Percentiles rank a stretch among this genome's conserved stretches.
Evolutionary conservation across 352 stramenopile species (phyloP).

Genomic region (Peronosclerospora sorghi): DNA sequence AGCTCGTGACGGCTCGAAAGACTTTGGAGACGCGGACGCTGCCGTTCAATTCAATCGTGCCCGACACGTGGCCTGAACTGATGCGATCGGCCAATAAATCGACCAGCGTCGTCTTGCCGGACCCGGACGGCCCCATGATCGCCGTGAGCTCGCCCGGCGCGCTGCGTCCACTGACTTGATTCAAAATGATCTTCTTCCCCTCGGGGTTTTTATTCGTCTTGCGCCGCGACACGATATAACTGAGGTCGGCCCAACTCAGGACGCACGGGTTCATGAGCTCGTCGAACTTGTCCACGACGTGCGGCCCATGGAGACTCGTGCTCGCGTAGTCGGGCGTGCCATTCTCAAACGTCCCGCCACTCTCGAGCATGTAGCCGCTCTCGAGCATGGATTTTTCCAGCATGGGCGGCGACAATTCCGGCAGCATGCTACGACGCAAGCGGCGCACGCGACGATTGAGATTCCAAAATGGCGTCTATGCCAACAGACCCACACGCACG

Average conservation of each 20-base stretch:
- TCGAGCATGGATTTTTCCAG: conserved; percentile 11
- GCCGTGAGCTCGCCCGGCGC: conserved; percentile 43
- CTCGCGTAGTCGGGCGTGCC: conserved; percentile 5
- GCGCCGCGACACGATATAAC: not conserved
- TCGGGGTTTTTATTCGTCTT: not conserved
- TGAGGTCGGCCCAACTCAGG: conserved; percentile 7
- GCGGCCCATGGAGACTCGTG: conserved; percentile 10
- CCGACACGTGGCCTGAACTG: conserved; percentile 28
- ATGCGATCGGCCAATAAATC: conserved; percentile 55
- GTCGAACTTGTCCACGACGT: conserved; percentile 13
- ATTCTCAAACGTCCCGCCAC: too few relatives aligned
- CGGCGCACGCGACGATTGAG: too few relatives aligned
- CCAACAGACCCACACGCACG: too few relatives aligned
- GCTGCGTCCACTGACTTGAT: conserved; percentile 37
- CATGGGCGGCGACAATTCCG: conserved; percentile 15
- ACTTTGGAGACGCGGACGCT: conserved; percentile 12
- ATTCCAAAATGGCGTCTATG: too few relatives aligned
- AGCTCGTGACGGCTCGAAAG: conserved; percentile 36
- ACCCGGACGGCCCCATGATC: conserved; percentile 55
- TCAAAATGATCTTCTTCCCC: conserved; percentile 30
- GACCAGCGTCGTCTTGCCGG: conserved; percentile 51
- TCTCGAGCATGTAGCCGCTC: conserved; percentile 18
- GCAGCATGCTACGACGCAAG: too few relatives aligned
- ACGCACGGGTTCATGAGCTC: conserved; percentile 9
- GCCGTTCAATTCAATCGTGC: conserved; percentile 44